Base-by-base conservation (phyloP, 768 basidiomycete genomes). In the Boletus rex-veris region DNA sequence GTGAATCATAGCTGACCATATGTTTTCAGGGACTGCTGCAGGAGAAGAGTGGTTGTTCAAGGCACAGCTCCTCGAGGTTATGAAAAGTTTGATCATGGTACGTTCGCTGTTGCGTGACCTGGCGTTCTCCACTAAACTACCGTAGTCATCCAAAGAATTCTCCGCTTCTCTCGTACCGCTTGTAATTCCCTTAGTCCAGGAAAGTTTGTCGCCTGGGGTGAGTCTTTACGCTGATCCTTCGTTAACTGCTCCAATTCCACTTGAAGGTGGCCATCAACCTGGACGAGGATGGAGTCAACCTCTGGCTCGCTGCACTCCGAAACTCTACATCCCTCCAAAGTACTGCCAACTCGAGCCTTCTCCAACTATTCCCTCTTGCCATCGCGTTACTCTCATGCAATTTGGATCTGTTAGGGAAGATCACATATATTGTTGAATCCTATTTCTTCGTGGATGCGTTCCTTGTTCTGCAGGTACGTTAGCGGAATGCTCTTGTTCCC, bases 391-490 rank as follows among this genome's bases (percentile, higher is more conserved):
- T 95, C 16, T 75, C 78, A 1, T 74, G 73, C 28, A 92, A 93
- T 57, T 71, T 91, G 41, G 92, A 94, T 59, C 68, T 92, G 19
- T 72, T 93, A 18, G 88, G 88, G 14, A 84, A 77, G 49, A 77
- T 85, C 26, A 81, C 81, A 16, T 73, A 72, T 52, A 81, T 94
- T 51, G 60, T 91, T 21, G 88, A 92, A 65, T 85, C 87, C 6
- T 95, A 93, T 65, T 73, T 90, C 54, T 67, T 96, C n/a, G 75
- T 90, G 16, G 87, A 90, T 68, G 81, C 82, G 0, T 54, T 70
- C 16, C 62, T 71, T 10, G 75, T 94, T 53, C 67, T 92, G 44
- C 80, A 85, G 75, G 92, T 90, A 57, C 52, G 74, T 63, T 31
- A 19, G 12, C 28, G n/a, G 24, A 48, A 36, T 30, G 9, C 3